A percentile compares a stretch with the other conserved stretches of the same genome.
phyloP scores from a whole-genome alignment of 768 basidiomycete species.

The Termitomyces sp. region DNA sequence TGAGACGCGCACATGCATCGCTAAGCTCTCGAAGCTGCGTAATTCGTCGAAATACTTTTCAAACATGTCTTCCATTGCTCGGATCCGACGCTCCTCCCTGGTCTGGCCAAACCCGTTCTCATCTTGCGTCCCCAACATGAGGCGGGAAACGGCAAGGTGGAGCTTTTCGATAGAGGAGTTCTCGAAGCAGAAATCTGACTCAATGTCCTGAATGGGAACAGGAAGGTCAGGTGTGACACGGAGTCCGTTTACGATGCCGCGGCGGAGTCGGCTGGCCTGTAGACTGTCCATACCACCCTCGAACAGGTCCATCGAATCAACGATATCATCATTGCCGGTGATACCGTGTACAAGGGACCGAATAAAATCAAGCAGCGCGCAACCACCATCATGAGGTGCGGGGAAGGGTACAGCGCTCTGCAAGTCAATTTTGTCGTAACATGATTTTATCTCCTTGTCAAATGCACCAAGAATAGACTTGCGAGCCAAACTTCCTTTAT shows the following conservation, averaged over 20 bases:
- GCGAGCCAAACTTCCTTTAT: slow-evolving; percentile 35
- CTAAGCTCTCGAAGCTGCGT: slow-evolving; percentile 8
- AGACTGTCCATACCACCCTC: slow-evolving; percentile 39
- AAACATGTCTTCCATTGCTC: slow-evolving; percentile 26
- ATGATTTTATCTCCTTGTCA: slow-evolving; percentile 28
- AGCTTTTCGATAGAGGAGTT: slow-evolving; percentile 27
- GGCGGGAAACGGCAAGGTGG: slow-evolving; percentile 12
- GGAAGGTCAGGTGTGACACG: slow-evolving; percentile 19
- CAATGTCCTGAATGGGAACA: slow-evolving; percentile 17
- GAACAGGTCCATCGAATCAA: slow-evolving; percentile 30
- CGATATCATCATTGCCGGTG: slow-evolving; percentile 16
- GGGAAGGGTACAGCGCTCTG: slow-evolving; percentile 22
- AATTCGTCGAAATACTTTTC: slow-evolving; percentile 20
- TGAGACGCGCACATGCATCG: slow-evolving; percentile 10
- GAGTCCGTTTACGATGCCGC: slow-evolving; percentile 22
- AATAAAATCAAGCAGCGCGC: slow-evolving; percentile 18
- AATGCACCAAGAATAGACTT: slow-evolving; percentile 28
- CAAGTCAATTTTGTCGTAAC: slow-evolving; percentile 27
- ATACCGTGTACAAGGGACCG: slow-evolving; percentile 20
- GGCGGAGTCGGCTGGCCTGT: slow-evolving; percentile 32
- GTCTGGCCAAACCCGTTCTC: not conserved
- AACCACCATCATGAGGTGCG: slow-evolving; percentile 16
- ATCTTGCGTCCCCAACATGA: slow-evolving; percentile 17
- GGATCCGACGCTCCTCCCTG: slow-evolving; percentile 15
- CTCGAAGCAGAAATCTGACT: slow-evolving; percentile 26